Percentiles rank a stretch among this genome's conserved stretches.
Evolutionary conservation across 129 eudicot genomes (phyloP).

Genomic region (Tagetes patula): DNA sequence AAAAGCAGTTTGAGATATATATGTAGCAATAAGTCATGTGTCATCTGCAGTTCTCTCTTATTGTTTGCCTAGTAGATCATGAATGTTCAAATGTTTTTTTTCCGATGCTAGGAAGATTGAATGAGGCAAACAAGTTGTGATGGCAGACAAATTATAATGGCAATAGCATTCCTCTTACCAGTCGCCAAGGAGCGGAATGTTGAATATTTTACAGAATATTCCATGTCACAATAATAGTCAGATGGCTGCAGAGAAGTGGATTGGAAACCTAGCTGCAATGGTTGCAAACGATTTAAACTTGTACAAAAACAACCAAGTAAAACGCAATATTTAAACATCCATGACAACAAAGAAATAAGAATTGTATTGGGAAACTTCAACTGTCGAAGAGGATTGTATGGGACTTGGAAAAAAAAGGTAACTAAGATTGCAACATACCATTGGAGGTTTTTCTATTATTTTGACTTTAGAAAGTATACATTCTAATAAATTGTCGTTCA

Average conservation of each 20-base stretch:
- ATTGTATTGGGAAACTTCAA: slow-evolving; percentile 5
- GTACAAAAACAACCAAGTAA: slow-evolving; percentile 8
- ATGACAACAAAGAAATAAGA: slow-evolving; percentile 9
- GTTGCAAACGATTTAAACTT: slow-evolving; percentile 7
- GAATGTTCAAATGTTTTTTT: slow-evolving; percentile 15
- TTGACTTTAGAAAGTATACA: slow-evolving; percentile 81
- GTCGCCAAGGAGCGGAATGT: slow-evolving; percentile 64
- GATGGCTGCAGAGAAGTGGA: slow-evolving; percentile 43
- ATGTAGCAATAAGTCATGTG: slow-evolving; percentile 21
- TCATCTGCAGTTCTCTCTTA: slow-evolving; percentile 12
- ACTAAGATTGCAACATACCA: slow-evolving; percentile 47
- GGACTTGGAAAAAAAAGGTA: not conserved
- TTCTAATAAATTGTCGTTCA: slow-evolving; percentile 81
- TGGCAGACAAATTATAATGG: slow-evolving; percentile 7
- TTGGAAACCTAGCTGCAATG: slow-evolving; percentile 56
- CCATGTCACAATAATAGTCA: slow-evolving; percentile 87
- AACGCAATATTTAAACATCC: slow-evolving; percentile 24
- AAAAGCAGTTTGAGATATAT: slow-evolving; percentile 9
- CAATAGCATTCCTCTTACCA: slow-evolving; percentile 46
- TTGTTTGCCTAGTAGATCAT: slow-evolving; percentile 10
- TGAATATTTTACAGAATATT: slow-evolving; percentile 88
- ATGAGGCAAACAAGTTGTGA: slow-evolving; percentile 8
- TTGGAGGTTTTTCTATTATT: slow-evolving; percentile 43
- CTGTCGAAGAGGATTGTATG: slow-evolving; percentile 6
- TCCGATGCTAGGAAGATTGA: slow-evolving; percentile 24